A percentile compares a stretch with the other conserved stretches of the same genome.
These are phyloP conservation scores for Iberis pinnata DNA, from an alignment of 345 rosid species.

Conservation along the genomic window DNA sequence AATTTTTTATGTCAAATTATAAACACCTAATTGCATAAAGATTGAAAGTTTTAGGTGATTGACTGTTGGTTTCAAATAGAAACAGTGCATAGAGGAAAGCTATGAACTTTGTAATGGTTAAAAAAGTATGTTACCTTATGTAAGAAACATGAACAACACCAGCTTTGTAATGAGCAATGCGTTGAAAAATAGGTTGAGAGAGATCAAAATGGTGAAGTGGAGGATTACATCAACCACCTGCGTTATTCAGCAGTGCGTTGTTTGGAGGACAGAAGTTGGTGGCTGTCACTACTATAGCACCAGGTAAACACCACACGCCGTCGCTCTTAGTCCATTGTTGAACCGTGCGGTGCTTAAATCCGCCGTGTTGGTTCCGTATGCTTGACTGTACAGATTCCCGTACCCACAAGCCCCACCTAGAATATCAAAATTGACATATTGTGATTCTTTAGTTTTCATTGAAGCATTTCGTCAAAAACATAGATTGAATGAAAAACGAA, in stretches of 20 bases:
- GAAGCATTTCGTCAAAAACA: neutral
- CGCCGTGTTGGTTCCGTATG: conserved; percentile 56
- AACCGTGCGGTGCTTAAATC: conserved; percentile 55
- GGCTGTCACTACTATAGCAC: conserved; percentile 51
- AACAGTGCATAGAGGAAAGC: too few species aligned
- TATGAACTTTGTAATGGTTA: neutral
- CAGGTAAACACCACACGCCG: conserved; percentile 47
- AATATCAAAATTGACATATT: neutral
- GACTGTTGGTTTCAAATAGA: too few species aligned
- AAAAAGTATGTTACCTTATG: conserved; percentile 32
- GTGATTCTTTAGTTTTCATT: neutral
- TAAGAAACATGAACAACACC: conserved; percentile 57
- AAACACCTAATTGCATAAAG: neutral
- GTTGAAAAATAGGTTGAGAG: conserved; percentile 53
- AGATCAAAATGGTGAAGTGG: conserved; percentile 62
- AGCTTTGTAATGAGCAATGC: conserved; percentile 49
- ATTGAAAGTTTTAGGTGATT: neutral
- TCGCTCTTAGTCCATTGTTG: conserved; percentile 49
- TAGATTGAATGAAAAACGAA: neutral
- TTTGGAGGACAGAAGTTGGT: too few species aligned
- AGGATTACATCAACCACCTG: too few species aligned
- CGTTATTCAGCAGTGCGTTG: conserved; percentile 42
- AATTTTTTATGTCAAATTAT: too few species aligned
- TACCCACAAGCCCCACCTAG: conserved; percentile 66
- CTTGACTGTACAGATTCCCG: conserved; percentile 59